Evolutionary conservation across 2,329 filamentous ascomycete genomes (phyloP).

Genomic region (Aschersonia sp.): DNA sequence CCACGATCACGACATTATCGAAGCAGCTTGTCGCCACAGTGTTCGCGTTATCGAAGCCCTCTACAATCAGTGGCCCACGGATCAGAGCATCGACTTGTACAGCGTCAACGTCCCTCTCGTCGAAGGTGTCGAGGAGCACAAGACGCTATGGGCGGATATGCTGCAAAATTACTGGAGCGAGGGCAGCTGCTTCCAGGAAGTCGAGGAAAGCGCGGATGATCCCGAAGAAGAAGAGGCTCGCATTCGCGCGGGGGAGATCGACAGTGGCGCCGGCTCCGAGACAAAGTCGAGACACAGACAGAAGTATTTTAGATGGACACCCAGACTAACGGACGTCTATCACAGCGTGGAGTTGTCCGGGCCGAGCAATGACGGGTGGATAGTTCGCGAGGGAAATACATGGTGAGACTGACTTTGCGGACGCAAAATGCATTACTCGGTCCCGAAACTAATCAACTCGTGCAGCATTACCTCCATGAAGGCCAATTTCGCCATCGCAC

Average conservation of each 20-base stretch:
- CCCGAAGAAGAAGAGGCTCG: slow-evolving; percentile 57
- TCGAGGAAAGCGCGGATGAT: slow-evolving; percentile 50
- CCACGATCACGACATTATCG: slow-evolving; percentile 71
- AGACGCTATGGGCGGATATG: slow-evolving; percentile 72
- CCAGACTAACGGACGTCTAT: slow-evolving; percentile 75
- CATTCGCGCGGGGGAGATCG: slow-evolving; percentile 48
- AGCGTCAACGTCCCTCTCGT: slow-evolving; percentile 81
- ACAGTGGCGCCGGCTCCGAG: not conserved
- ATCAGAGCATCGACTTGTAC: slow-evolving; percentile 65
- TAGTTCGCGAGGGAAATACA: slow-evolving; percentile 73
- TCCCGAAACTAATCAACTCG: too few relatives aligned
- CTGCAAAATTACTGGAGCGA: slow-evolving; percentile 80
- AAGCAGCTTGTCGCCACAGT: slow-evolving; percentile 58
- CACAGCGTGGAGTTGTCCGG: slow-evolving; percentile 67
- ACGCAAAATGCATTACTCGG: not conserved
- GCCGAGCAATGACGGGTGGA: slow-evolving; percentile 87
- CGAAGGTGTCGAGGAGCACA: slow-evolving; percentile 54
- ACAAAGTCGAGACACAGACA: slow-evolving; percentile 41
- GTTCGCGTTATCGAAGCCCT: slow-evolving; percentile 70
- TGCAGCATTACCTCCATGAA: slow-evolving; percentile 73
- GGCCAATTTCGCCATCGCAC: slow-evolving; percentile 74
- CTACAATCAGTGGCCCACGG: slow-evolving; percentile 55
- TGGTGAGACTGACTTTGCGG: slow-evolving; percentile 39
- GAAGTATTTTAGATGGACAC: slow-evolving; percentile 91
- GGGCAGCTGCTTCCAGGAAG: slow-evolving; percentile 77